phyloP scores from a whole-genome alignment of 1,139 yeast genomes.

The Kazachstania sp. region DNA sequence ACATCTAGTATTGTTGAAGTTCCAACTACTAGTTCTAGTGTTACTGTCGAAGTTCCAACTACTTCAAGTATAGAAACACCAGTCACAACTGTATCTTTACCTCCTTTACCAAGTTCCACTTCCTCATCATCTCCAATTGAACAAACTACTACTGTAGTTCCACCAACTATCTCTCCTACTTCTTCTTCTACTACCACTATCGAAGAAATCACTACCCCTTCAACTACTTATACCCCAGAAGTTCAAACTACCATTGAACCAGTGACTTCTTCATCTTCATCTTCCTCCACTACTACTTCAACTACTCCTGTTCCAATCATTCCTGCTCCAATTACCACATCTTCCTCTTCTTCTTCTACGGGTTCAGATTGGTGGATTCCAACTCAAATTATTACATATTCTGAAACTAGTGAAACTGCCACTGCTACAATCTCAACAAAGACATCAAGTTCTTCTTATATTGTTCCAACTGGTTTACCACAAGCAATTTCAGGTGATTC shows the following conservation, averaged over 20 bases:
- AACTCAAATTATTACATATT: slow-evolving; percentile 25
- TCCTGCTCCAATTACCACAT: neutral
- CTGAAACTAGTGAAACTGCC: slow-evolving; percentile 14
- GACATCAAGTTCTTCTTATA: slow-evolving; percentile 23
- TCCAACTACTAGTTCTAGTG: no score
- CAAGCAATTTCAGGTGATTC: slow-evolving; percentile 49
- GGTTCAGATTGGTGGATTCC: slow-evolving; percentile 28
- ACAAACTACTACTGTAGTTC: neutral
- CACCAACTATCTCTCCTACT: neutral
- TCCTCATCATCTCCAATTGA: neutral
- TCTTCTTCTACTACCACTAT: neutral
- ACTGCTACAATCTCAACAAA: slow-evolving; percentile 33
- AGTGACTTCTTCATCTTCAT: slow-evolving; percentile 1
- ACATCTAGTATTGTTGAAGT: neutral
- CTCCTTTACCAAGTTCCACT: neutral
- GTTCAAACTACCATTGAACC: neutral
- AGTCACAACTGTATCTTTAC: neutral
- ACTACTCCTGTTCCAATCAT: neutral
- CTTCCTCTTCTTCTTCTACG: neutral
- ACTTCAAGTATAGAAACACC: neutral
- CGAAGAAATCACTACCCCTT: neutral
- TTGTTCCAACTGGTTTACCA: slow-evolving; percentile 36
- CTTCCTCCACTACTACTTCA: neutral
- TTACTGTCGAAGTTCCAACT: neutral
- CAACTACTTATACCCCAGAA: neutral